phyloP scores from a whole-genome alignment of 2,329 filamentous ascomycete genomes.

The Malbranchea zuffiana region DNA sequence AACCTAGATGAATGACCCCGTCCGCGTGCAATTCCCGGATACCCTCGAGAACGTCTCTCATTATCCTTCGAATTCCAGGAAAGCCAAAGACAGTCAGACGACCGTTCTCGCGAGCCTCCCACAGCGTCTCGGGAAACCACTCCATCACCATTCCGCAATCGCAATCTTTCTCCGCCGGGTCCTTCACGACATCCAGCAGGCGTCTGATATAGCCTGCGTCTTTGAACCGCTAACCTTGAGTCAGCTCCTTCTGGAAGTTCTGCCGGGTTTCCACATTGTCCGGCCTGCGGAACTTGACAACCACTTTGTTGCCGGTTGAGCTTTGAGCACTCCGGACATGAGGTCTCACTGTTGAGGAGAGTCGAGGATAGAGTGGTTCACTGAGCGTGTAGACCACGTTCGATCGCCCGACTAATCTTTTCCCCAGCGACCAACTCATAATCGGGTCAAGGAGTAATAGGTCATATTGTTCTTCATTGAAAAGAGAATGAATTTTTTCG shows the following conservation, averaged over 20 bases:
- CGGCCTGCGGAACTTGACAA: constrained; percentile 5
- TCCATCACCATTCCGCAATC: constrained; percentile 2
- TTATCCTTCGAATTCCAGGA: constrained; percentile 7
- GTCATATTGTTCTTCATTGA: too few relatives aligned
- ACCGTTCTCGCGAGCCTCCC: constrained; percentile 1
- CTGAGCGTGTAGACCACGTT: constrained; percentile 3
- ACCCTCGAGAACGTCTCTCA: constrained; percentile 7
- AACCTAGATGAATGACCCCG: constrained; percentile 7
- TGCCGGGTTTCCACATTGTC: neutral
- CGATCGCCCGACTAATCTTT: constrained; percentile 3
- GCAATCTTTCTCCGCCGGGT: neutral
- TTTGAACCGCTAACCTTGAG: constrained; percentile 5
- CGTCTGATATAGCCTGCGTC: constrained; percentile 3
- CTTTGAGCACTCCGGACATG: constrained; percentile 8
- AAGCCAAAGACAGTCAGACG: neutral
- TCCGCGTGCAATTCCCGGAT: constrained; percentile 4
- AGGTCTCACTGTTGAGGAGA: neutral
- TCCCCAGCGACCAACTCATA: too few relatives aligned
- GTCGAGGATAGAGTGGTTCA: constrained; percentile 7
- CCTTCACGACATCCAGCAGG: constrained; percentile 6
- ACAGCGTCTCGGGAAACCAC: constrained; percentile 1
- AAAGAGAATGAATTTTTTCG: too few relatives aligned
- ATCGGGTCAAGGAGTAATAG: too few relatives aligned
- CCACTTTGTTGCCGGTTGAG: constrained; percentile 1
- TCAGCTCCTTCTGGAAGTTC: constrained; percentile 5